Percentiles rank a stretch among this genome's conserved stretches.
These are phyloP conservation scores for Dissoconium aciculare DNA, from an alignment of 2,329 filamentous ascomycete species.

Conservation along the genomic window DNA sequence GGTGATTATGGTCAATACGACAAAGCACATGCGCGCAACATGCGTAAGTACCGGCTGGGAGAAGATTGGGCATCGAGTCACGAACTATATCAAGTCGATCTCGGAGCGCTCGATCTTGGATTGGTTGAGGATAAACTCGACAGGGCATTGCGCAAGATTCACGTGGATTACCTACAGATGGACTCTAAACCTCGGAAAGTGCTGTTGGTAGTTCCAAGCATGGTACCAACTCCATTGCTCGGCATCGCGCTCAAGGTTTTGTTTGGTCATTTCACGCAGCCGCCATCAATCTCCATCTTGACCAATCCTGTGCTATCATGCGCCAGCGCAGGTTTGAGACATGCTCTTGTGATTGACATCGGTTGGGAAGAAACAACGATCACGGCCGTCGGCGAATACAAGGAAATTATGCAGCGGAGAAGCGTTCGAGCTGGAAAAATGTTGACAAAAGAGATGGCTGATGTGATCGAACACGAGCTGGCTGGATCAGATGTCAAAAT, in stretches of 20 bases:
- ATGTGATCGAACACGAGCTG: conserved; percentile 41
- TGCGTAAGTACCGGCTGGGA: conserved; percentile 30
- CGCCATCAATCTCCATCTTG: conserved; percentile 66
- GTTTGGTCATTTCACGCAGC: conserved; percentile 66
- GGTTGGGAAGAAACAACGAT: conserved; percentile 84
- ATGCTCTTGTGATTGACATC: conserved; percentile 75
- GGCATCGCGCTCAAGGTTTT: conserved; percentile 61
- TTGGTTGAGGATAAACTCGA: conserved; percentile 80
- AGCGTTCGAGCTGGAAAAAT: conserved; percentile 61
- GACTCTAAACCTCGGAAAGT: conserved; percentile 59
- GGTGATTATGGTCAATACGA: conserved; percentile 57
- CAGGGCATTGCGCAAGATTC: conserved; percentile 62
- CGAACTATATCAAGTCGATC: conserved; percentile 66
- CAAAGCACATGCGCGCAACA: conserved; percentile 5
- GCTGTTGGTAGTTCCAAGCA: conserved; percentile 60
- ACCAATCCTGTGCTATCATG: conserved; percentile 60
- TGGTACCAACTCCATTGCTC: conserved; percentile 62
- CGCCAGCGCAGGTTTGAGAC: conserved; percentile 67
- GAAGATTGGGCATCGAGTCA: conserved; percentile 48
- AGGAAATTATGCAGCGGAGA: conserved; percentile 56
- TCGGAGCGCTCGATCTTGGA: conserved; percentile 58
- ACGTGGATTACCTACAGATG: conserved; percentile 57
- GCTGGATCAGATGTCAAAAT: conserved; percentile 26
- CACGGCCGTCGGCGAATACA: conserved; percentile 79
- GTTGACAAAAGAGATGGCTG: conserved; percentile 55